These are phyloP conservation scores for Plenodomus biglobosus DNA, from an alignment of 2,329 filamentous ascomycete genomes.

Conservation along the genomic window DNA sequence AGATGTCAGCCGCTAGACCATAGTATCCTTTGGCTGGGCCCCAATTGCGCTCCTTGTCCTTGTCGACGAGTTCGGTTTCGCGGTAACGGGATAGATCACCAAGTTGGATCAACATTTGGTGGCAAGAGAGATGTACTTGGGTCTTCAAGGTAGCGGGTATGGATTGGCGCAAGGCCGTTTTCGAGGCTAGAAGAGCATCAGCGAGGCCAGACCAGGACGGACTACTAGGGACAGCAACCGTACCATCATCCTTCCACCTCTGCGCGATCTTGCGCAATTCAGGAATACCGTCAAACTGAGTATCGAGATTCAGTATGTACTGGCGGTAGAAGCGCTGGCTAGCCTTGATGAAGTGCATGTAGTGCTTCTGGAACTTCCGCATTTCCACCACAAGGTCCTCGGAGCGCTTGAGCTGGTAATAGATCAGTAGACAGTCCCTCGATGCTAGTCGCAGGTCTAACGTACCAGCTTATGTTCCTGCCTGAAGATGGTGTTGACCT, in stretches of 20 bases:
- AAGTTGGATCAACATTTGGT: slow-evolving; percentile 79
- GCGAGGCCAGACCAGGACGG: slow-evolving; percentile 25
- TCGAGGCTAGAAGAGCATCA: slow-evolving; percentile 44
- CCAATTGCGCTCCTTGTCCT: slow-evolving; percentile 72
- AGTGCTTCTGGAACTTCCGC: slow-evolving; percentile 79
- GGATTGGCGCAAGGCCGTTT: slow-evolving; percentile 28
- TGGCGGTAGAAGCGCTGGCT: slow-evolving; percentile 86
- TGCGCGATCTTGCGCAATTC: slow-evolving; percentile 61
- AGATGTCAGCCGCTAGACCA: slow-evolving; percentile 73
- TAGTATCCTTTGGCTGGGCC: slow-evolving; percentile 83
- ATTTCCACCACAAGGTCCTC: slow-evolving; percentile 62
- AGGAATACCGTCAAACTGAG: slow-evolving; percentile 57
- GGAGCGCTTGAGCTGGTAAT: slow-evolving; percentile 49
- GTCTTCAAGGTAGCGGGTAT: slow-evolving; percentile 55
- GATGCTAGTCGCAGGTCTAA: not conserved
- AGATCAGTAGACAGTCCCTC: slow-evolving; percentile 7
- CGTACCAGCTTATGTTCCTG: slow-evolving; percentile 51
- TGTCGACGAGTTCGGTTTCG: slow-evolving; percentile 67
- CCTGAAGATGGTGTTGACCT: slow-evolving; percentile 77
- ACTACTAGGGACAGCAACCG: slow-evolving; percentile 1
- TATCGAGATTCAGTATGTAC: slow-evolving; percentile 76
- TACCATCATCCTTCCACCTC: slow-evolving; percentile 44
- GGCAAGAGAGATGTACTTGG: slow-evolving; percentile 72
- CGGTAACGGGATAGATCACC: slow-evolving; percentile 91
- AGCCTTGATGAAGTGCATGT: slow-evolving; percentile 80